These are phyloP conservation scores for Ogataea henricii DNA, from an alignment of 805 yeast species.

Conservation along the genomic window DNA sequence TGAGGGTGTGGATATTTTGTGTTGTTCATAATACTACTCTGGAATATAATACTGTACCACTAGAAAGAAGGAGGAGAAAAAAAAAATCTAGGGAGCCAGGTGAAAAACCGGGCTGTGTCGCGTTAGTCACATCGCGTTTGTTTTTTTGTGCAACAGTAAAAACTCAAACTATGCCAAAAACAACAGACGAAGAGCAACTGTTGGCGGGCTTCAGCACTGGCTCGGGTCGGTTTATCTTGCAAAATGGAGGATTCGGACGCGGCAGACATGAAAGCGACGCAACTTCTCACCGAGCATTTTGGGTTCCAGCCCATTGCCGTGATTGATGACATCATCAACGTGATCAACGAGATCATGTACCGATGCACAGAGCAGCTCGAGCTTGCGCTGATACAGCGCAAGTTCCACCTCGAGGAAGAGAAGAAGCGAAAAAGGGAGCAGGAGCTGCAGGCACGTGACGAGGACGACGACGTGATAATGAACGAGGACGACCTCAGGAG, in stretches of 20 bases:
- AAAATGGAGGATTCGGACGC: slow-evolving; percentile 13
- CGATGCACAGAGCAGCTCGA: slow-evolving; percentile 81
- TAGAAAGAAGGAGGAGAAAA: slow-evolving; percentile 11
- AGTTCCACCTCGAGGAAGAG: slow-evolving; percentile 29
- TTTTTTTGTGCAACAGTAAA: too few species aligned
- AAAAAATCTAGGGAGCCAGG: neutral
- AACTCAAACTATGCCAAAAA: too few species aligned
- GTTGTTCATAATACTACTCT: neutral
- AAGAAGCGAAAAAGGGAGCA: slow-evolving; percentile 14
- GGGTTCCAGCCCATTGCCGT: slow-evolving; percentile 82
- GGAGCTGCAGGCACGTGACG: slow-evolving; percentile 16
- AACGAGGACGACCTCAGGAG: slow-evolving; percentile 23
- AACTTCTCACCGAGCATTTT: slow-evolving; percentile 78
- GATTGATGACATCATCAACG: slow-evolving; percentile 85
- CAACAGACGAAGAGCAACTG: too few species aligned
- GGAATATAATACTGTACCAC: neutral
- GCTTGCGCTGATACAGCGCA: slow-evolving; percentile 50
- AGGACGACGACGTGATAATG: slow-evolving; percentile 32
- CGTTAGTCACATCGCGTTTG: neutral
- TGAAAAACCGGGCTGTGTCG: neutral
- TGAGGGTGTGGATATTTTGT: neutral
- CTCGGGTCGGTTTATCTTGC: too few species aligned
- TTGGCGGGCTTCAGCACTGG: too few species aligned
- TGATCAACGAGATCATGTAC: slow-evolving; percentile 81
- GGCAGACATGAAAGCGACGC: slow-evolving; percentile 34